Conservation (phyloP, 2,329 filamentous ascomycete genomes). For the Epichloe aotearoae region DNA sequence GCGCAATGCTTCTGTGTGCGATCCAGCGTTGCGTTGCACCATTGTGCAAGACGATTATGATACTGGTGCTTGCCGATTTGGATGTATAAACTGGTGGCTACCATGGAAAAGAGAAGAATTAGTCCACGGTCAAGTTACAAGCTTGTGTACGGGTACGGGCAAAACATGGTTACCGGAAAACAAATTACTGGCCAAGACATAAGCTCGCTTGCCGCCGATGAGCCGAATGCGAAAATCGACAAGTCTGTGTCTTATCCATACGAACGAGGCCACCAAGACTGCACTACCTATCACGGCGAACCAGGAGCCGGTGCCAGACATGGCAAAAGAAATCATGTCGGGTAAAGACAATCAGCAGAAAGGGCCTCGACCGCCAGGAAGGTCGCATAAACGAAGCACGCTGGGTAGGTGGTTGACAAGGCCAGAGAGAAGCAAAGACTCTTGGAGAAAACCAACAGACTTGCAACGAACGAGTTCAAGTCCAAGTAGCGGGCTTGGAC, state of each 20-base stretch:
- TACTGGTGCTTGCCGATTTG: conserved; percentile 10
- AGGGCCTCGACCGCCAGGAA: background rate
- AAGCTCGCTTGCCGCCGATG: conserved; percentile 20
- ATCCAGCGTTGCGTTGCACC: conserved; percentile 8
- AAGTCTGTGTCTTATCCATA: conserved; percentile 10
- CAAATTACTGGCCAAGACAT: conserved; percentile 20
- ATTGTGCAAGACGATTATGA: conserved; percentile 8
- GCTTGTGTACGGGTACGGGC: background rate
- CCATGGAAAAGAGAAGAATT: background rate
- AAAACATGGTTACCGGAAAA: conserved; percentile 15
- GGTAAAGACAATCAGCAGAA: background rate
- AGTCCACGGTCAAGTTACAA: too few relatives aligned
- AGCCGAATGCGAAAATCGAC: conserved; percentile 17
- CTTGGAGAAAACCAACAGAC: background rate
- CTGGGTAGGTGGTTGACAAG: background rate
- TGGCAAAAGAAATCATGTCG: background rate
- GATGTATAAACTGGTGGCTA: conserved; percentile 10
- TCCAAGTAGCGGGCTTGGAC: background rate
- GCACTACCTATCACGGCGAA: background rate
- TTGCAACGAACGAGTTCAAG: background rate
- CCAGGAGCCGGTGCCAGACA: background rate
- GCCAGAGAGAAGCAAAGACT: background rate
- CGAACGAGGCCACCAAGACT: conserved; percentile 9
- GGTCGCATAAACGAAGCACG: background rate
- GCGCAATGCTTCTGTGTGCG: conserved; percentile 6